Percentiles rank a stretch among this genome's conserved stretches.
Conservation (phyloP, 805 yeast species). For the Candida xyloterini region DNA sequence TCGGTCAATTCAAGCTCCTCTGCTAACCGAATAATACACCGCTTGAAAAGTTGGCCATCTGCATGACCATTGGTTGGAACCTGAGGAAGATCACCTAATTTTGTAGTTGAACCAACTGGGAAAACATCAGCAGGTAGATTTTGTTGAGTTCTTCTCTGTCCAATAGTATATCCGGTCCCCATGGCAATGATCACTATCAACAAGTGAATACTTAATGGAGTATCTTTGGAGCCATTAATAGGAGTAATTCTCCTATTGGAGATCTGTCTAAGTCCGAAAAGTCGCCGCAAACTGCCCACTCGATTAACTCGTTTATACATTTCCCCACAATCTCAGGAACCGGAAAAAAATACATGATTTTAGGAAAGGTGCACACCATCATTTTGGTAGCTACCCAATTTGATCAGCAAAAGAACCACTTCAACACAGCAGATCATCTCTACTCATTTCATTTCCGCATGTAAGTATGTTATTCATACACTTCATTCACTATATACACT, state of each 20-base stretch:
- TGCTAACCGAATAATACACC: slow-evolving; percentile 26
- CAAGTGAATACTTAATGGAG: slow-evolving; percentile 28
- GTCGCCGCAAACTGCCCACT: neutral
- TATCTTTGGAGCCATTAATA: slow-evolving; percentile 11
- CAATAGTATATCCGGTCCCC: slow-evolving; percentile 35
- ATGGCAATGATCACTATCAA: slow-evolving; percentile 30
- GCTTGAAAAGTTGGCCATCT: slow-evolving; percentile 25
- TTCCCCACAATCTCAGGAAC: slow-evolving; percentile 7
- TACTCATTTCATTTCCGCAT: too few species aligned
- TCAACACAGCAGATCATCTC: too few species aligned
- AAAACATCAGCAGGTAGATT: slow-evolving; percentile 30
- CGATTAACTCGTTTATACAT: neutral
- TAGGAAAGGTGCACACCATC: too few species aligned
- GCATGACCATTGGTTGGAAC: slow-evolving; percentile 19
- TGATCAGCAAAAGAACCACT: too few species aligned
- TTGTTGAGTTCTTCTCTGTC: slow-evolving; percentile 24
- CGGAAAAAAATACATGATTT: too few species aligned
- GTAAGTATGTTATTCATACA: too few species aligned
- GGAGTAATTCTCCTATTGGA: neutral
- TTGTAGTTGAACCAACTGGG: slow-evolving; percentile 28
- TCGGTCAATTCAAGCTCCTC: slow-evolving; percentile 19
- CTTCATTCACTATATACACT: neutral
- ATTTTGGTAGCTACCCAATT: too few species aligned
- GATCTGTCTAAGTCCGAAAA: neutral
- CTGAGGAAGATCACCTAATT: slow-evolving; percentile 17